Conservation (phyloP, 2,329 filamentous ascomycete genomes). For the Claviceps maximensis region DNA sequence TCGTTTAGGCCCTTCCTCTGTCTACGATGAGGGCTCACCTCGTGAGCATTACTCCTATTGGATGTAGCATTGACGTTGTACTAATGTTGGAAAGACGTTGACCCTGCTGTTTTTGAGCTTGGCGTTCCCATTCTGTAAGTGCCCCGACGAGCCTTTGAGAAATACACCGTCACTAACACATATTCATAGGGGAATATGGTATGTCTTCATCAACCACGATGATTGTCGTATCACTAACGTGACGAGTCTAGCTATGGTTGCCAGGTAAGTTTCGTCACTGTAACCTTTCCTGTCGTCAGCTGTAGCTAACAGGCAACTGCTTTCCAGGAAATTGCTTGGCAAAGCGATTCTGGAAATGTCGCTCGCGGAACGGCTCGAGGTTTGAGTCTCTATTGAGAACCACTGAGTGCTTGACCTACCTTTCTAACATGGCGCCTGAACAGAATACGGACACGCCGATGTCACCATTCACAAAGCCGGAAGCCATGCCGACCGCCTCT, state of each 20-base stretch:
- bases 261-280: neutral
- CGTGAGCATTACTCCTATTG: slow-evolving; percentile 17
- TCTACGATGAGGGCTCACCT: slow-evolving; percentile 63
- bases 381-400: neutral
- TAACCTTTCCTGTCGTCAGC: neutral
- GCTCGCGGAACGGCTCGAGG: slow-evolving; percentile 8
- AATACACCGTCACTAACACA: neutral
- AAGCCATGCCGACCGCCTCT: slow-evolving; percentile 62
- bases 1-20: slow-evolving; percentile 42
- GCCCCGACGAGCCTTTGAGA: neutral
- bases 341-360: slow-evolving; percentile 49
- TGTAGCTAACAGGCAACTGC: slow-evolving; percentile 32
- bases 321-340: slow-evolving; percentile 47
- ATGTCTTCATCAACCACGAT: slow-evolving; percentile 17
- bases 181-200: slow-evolving; percentile 37
- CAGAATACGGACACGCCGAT: slow-evolving; percentile 42
- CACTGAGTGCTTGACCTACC: neutral
- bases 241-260: neutral
- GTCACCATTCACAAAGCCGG: slow-evolving; percentile 25
- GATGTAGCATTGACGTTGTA: neutral
- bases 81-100: slow-evolving; percentile 37
- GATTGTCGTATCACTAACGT: neutral
- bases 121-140: slow-evolving; percentile 15
- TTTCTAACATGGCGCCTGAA: neutral
- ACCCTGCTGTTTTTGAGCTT: slow-evolving; percentile 42